phyloP scores from a whole-genome alignment of 495 filamentous ascomycete species.

The Penicillium samsonianum region DNA sequence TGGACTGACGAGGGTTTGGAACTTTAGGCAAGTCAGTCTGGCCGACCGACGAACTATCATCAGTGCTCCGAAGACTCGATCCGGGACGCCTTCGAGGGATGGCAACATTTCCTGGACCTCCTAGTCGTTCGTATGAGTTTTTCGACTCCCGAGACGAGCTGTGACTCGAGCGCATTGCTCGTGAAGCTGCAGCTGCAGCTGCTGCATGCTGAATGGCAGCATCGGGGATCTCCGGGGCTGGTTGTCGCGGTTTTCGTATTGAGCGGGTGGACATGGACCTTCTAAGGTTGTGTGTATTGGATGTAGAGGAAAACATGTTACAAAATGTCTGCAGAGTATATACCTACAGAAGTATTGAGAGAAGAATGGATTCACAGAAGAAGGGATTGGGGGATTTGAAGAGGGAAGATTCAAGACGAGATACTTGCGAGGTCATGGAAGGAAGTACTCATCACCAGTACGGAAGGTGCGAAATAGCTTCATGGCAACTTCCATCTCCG shows the following conservation, averaged over 20 bases:
- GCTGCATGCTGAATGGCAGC: slow-evolving; percentile 59
- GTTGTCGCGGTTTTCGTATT: slow-evolving; percentile 41
- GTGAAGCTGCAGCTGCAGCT: slow-evolving; percentile 60
- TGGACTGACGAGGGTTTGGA: slow-evolving; percentile 10
- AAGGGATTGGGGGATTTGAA: background rate
- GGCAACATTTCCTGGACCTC: slow-evolving; percentile 42
- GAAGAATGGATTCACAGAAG: background rate
- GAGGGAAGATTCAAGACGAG: background rate
- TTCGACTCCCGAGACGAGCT: slow-evolving; percentile 37
- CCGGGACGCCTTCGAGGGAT: slow-evolving; percentile 33
- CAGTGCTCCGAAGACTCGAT: slow-evolving; percentile 17
- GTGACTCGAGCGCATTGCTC: slow-evolving; percentile 62
- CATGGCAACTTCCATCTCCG: background rate
- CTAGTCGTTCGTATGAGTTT: slow-evolving; percentile 34
- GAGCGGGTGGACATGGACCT: slow-evolving; percentile 67
- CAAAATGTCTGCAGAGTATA: slow-evolving; percentile 28
- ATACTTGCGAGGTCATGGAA: background rate
- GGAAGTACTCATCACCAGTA: background rate
- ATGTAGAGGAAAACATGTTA: slow-evolving; percentile 31
- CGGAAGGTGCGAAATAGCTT: background rate
- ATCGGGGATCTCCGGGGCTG: slow-evolving; percentile 49
- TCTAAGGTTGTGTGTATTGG: slow-evolving; percentile 48
- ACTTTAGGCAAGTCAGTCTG: slow-evolving; percentile 5
- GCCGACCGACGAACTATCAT: slow-evolving; percentile 8
- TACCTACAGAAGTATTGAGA: background rate